Conservation (phyloP, 306 rosid genomes). For the Vicia sativa region DNA sequence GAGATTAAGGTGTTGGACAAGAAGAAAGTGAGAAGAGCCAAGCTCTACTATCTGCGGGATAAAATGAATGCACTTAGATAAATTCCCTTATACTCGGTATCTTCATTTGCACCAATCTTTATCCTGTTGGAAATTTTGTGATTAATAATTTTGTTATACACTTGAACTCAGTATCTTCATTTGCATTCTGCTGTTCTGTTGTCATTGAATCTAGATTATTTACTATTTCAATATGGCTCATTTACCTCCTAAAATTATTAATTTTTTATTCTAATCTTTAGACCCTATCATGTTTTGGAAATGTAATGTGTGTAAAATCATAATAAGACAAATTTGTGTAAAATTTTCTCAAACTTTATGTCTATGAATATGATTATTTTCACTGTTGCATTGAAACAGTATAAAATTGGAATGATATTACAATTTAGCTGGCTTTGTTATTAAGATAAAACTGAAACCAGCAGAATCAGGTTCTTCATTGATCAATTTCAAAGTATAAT, state of each 20-base stretch:
- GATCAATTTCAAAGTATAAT: too few species aligned
- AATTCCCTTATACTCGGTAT: neutral
- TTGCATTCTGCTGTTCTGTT: slow-evolving; percentile 22
- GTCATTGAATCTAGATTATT: slow-evolving; percentile 12
- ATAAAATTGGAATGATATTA: neutral
- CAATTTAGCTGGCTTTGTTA: too few species aligned
- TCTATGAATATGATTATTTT: neutral
- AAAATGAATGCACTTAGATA: slow-evolving; percentile 84
- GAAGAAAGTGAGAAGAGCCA: slow-evolving; percentile 94
- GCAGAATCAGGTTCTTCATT: too few species aligned
- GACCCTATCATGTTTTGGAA: slow-evolving; percentile 27
- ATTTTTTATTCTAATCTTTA: slow-evolving; percentile 17
- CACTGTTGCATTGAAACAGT: neutral
- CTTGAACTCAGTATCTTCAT: slow-evolving; percentile 31
- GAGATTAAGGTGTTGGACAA: slow-evolving; percentile 94
- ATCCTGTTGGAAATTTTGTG: slow-evolving; percentile 33
- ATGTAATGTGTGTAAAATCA: slow-evolving; percentile 19
- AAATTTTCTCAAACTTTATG: slow-evolving; percentile 20
- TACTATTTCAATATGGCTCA: neutral
- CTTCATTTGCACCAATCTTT: slow-evolving; percentile 38
- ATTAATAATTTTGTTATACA: slow-evolving; percentile 28
- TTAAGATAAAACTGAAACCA: too few species aligned
- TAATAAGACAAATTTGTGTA: neutral
- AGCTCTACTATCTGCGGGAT: slow-evolving; percentile 91
- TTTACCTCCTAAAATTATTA: slow-evolving; percentile 5